Base-by-base conservation (phyloP, 2,329 filamentous ascomycete genomes). In the Lachnellula hyalina region DNA sequence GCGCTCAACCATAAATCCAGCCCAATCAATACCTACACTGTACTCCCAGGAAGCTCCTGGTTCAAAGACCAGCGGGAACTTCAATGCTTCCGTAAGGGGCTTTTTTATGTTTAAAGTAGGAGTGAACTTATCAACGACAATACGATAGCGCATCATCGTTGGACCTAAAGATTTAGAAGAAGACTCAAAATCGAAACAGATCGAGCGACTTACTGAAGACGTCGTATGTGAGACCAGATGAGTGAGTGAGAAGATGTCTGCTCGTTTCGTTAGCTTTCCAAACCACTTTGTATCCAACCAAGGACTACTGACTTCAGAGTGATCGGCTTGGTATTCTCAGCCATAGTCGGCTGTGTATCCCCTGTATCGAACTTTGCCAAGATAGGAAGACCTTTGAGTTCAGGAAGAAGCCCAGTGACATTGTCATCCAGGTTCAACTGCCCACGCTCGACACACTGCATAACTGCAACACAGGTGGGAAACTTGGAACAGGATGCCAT, bases 41-140 rank as follows among this genome's bases (percentile, higher is more conserved):
- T 87, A 87, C 54, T 81, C 75, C 80, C 82, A 88, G 3, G 72
- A 72, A 23, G 78, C 75, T 0, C 84, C 84, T 0, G 85, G 85
- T 59, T 87, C 83, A 59, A 84, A 84, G 0, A 86, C 66, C 14
- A 89, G 69, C 0, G 84, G 84, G 6, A 48, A 54, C 12, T 42
- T 51, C 21, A 45, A 53, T 9, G 47, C 45, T 23, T 58, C 52
- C 2, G 51, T 55, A 5, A 58, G 7, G 7, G 52, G 15, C 3
- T 5, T 9, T 15, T 21, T 21, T 5, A 47, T 47, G 14, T 38
- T 44, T 0, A 57, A 5, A 8, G 5, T 21, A 2, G 47, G 48
- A 6, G 53, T 19, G 14, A 11, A 19, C 8, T 48, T 35, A n/a
- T 53, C 45, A 8, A 19, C 34, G 28, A 9, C 9, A 15, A 23